These are phyloP conservation scores for Petunia secreta DNA, from an alignment of 257 asterid species.

Conservation along the genomic window DNA sequence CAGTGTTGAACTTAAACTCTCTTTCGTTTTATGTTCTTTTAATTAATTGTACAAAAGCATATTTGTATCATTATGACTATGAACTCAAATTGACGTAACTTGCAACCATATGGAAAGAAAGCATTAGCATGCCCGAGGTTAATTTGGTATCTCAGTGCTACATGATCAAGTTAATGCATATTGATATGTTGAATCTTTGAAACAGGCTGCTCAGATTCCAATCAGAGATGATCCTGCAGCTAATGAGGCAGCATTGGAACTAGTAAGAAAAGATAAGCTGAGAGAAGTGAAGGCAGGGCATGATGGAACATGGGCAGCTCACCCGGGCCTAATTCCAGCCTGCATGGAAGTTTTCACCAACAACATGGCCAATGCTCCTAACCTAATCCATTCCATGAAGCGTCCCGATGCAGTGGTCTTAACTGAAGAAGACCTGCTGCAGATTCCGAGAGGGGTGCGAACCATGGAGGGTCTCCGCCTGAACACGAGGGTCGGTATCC, in stretches of 20 bases:
- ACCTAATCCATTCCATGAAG: conserved; percentile 65
- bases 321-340: conserved; percentile 87
- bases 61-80: not conserved
- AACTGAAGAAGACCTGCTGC: conserved; percentile 71
- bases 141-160: not conserved
- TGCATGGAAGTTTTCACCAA: conserved; percentile 65
- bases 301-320: conserved; percentile 99
- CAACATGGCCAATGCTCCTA: conserved; percentile 57
- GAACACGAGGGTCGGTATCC: conserved; percentile 90
- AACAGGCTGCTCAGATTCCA: conserved; percentile 97
- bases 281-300: conserved; percentile 93
- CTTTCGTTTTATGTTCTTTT: not conserved
- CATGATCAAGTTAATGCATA: not conserved
- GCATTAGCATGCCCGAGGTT: not conserved
- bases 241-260: conserved; percentile 81
- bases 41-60: not conserved
- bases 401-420: conserved; percentile 64
- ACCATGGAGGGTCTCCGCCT: conserved; percentile 94
- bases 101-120: not conserved
- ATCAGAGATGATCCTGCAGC: conserved; percentile 78
- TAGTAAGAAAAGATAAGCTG: conserved; percentile 74
- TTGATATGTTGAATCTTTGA: not conserved
- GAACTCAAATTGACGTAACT: not conserved
- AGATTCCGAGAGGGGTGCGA: conserved; percentile 68
- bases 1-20: too few relatives aligned